A percentile compares a stretch with the other conserved stretches of the same genome.
Evolutionary conservation across 2,329 filamentous ascomycete genomes (phyloP).

Genomic region (Calonectria pteridis): DNA sequence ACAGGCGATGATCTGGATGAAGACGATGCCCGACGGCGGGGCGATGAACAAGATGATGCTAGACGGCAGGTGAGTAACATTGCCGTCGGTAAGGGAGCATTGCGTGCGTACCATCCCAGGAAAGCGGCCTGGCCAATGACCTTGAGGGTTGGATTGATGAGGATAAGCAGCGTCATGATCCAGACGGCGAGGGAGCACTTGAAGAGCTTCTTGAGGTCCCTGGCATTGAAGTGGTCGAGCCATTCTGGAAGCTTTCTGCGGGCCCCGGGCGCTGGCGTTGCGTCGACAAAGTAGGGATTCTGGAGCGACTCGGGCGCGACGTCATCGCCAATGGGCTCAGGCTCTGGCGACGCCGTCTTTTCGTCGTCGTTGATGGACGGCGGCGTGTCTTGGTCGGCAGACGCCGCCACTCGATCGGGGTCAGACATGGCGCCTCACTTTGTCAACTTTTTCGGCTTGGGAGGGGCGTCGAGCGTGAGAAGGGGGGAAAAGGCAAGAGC

Average conservation of each 20-base stretch:
- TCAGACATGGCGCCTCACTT: background rate
- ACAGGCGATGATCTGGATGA: conserved; percentile 32
- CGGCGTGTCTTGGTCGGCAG: background rate
- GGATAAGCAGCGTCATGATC: conserved; percentile 37
- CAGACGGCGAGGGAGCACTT: conserved; percentile 37
- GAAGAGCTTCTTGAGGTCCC: conserved; percentile 39
- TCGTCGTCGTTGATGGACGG: background rate
- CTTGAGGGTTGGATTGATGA: conserved; percentile 33
- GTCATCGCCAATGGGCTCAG: background rate
- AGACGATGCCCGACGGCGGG: conserved; percentile 38
- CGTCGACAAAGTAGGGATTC: conserved; percentile 4
- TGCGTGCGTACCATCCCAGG: conserved; percentile 19
- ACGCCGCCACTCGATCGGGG: background rate
- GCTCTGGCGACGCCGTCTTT: background rate
- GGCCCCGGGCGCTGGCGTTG: background rate
- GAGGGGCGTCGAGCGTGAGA: background rate
- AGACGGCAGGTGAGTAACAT: background rate
- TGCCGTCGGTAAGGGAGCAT: background rate
- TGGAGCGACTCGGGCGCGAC: background rate
- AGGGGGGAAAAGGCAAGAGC: background rate
- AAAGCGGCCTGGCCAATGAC: conserved; percentile 31
- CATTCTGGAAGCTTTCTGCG: conserved; percentile 25
- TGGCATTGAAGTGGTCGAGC: conserved; percentile 39
- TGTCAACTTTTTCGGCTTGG: background rate
- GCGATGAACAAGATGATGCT: conserved; percentile 37